Conservation (phyloP, 805 yeast species). For the Kuraishia piskuri region DNA sequence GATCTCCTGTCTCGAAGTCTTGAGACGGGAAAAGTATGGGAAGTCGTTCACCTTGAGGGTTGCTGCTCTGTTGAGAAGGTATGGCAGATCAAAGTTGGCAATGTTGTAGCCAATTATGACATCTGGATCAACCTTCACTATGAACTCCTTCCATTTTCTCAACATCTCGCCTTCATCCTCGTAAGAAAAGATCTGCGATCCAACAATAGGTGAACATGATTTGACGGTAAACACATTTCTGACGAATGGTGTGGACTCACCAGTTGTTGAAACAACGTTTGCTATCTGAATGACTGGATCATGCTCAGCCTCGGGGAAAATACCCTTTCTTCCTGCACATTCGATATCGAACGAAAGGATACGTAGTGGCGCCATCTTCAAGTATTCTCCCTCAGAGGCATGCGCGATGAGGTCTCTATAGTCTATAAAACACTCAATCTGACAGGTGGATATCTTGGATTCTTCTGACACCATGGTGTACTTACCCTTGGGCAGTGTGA, state of each 20-base stretch:
- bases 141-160: constrained; percentile 77
- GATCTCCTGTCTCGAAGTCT: constrained; percentile 60
- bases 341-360: constrained; percentile 94
- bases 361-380: constrained; percentile 87
- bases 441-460: constrained; percentile 62
- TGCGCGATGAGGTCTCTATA: constrained; percentile 68
- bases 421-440: constrained; percentile 69
- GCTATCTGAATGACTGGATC: constrained; percentile 98
- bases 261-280: constrained; percentile 79
- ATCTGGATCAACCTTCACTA: constrained; percentile 84
- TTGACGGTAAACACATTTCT: constrained; percentile 91
- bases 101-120: constrained; percentile 95
- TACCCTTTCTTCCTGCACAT: constrained; percentile 96
- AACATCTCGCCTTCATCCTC: constrained; percentile 77
- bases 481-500: constrained; percentile 72
- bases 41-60: constrained; percentile 58
- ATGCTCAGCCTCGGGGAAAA: constrained; percentile 88
- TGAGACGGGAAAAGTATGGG: constrained; percentile 82
- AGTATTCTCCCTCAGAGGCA: constrained; percentile 89
- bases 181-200: constrained; percentile 78
- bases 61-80: constrained; percentile 77
- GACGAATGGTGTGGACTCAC: constrained; percentile 82
- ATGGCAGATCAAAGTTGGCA: constrained; percentile 92
- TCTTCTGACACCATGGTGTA: constrained; percentile 38
- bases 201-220: constrained; percentile 88